Evolutionary conservation across 306 rosid genomes (phyloP), one percentile per base, ranked within the genome.

Genomic region (Rosa persica): DNA sequence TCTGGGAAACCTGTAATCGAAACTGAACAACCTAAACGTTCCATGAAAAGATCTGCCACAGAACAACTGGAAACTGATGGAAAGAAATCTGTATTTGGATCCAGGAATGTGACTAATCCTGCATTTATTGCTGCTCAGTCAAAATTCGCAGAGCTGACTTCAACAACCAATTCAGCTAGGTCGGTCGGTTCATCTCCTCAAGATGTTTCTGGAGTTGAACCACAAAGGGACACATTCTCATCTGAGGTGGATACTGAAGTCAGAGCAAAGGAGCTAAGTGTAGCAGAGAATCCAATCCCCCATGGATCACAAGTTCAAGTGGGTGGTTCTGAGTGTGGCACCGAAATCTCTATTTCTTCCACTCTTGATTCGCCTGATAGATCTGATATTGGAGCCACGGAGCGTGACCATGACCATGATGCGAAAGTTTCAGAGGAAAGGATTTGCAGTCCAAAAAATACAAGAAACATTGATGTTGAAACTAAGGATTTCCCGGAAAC

Each of bases 321-420:
- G 58, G 90, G 89, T 78, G 97, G 89, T 73, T 90, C 98, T 73
- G 97, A 91, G 74, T 89, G 93, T 87, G 90, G 93, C 74, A 89
- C 94, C 1, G 98, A 93, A 68, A 92, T 93, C 51, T 93, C 97
- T 62, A 80, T 96, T 66, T 82, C 98, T 71, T 96, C 99, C 36
- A 91, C 97, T 20, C 93, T 96, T 58, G 97, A 93, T 85, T 96
- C 98, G 11, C 99, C 98, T 16, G 93, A 91, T 71, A 72, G 38
- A 83, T 90, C 88, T 71, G 99, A 92, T 68, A 70, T 64, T 60
- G 96, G 87, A 17, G 88, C 87, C 66, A 22, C 52, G 27, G 94
- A 87, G 80, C 80, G 60, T 62, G 90, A 85, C 71, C 89, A 67
- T 64, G 90, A 84, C 67, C 90, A 70, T 62, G 85, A 77, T 79